These are phyloP conservation scores for Cercospora canescens DNA, from an alignment of 2,329 filamentous ascomycete species.

Conservation along the genomic window DNA sequence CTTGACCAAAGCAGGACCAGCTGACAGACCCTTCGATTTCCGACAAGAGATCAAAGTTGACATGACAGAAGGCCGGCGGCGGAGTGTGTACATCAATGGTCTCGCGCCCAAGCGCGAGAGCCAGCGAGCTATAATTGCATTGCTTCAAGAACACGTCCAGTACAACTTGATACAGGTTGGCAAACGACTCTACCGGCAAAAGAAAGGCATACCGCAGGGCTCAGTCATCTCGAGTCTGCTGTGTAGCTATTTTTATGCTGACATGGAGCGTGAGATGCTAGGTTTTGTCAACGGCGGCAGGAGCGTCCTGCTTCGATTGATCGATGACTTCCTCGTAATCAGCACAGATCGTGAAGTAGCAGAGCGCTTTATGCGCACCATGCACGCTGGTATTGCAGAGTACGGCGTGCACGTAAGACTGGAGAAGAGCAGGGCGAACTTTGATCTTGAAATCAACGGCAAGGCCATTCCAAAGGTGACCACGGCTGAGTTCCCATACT, in stretches of 20 bases:
- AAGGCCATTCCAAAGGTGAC: constrained; percentile 49
- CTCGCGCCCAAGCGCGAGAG: constrained; percentile 59
- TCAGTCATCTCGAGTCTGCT: constrained; percentile 83
- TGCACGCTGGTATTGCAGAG: constrained; percentile 75
- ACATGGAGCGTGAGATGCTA: constrained; percentile 72
- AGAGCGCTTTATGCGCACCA: constrained; percentile 69
- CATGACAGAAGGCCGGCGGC: constrained; percentile 44
- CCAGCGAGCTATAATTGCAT: constrained; percentile 61
- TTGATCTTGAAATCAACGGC: constrained; percentile 63
- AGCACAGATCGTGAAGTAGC: constrained; percentile 70
- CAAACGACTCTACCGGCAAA: constrained; percentile 85
- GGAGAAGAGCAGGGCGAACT: constrained; percentile 82
- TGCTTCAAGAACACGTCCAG: constrained; percentile 78
- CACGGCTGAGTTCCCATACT: constrained; percentile 76
- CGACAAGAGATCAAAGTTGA: constrained; percentile 28
- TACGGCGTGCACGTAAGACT: constrained; percentile 80
- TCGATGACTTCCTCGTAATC: constrained; percentile 92
- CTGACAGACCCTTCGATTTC: constrained; percentile 34
- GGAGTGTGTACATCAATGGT: constrained; percentile 77
- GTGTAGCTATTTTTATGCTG: constrained; percentile 95
- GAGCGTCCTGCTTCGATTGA: constrained; percentile 74
- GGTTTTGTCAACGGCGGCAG: constrained; percentile 59
- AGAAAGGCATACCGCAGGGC: constrained; percentile 86
- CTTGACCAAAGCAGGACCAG: constrained; percentile 41
- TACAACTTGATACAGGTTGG: constrained; percentile 86